Conservation (phyloP, 1,139 yeast species). For the Pichiaceae sp. region DNA sequence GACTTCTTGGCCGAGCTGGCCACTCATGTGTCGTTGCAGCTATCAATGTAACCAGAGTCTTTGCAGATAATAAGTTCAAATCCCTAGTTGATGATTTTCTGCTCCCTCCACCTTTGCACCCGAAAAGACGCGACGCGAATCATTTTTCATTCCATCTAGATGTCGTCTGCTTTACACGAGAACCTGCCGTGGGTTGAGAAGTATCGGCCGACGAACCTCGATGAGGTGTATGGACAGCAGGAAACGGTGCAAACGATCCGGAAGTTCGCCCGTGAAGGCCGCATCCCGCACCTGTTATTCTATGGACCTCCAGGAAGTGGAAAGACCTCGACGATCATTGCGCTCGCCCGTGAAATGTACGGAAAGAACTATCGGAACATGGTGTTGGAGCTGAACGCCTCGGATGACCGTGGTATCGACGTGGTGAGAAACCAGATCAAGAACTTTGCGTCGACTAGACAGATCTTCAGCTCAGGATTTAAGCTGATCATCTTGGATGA, state of each 20-base stretch:
- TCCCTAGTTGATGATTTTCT: no score
- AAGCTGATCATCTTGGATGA: slow-evolving; percentile 91
- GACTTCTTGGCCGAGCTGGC: no score
- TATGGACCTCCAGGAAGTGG: slow-evolving; percentile 99
- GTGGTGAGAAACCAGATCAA: slow-evolving; percentile 81
- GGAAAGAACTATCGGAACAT: slow-evolving; percentile 77
- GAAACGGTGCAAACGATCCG: slow-evolving; percentile 78
- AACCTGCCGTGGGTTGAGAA: slow-evolving; percentile 80
- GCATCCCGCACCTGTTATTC: slow-evolving; percentile 80
- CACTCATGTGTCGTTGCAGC: no score
- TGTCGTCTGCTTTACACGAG: slow-evolving; percentile 17
- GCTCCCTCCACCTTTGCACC: no score
- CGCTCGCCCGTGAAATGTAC: slow-evolving; percentile 85
- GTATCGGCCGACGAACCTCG: slow-evolving; percentile 77
- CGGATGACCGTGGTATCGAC: slow-evolving; percentile 82
- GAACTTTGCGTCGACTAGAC: slow-evolving; percentile 83
- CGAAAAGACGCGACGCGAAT: no score
- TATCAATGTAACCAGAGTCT: no score
- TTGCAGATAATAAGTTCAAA: no score
- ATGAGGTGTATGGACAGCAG: slow-evolving; percentile 87
- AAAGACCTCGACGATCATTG: slow-evolving; percentile 88
- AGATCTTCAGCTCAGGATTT: slow-evolving; percentile 75
- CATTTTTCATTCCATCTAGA: neutral
- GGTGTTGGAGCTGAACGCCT: slow-evolving; percentile 87
- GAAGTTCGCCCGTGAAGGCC: slow-evolving; percentile 75